Base-by-base conservation (phyloP, 164 flowering plant genomes). In the Magnolia sinica region DNA sequence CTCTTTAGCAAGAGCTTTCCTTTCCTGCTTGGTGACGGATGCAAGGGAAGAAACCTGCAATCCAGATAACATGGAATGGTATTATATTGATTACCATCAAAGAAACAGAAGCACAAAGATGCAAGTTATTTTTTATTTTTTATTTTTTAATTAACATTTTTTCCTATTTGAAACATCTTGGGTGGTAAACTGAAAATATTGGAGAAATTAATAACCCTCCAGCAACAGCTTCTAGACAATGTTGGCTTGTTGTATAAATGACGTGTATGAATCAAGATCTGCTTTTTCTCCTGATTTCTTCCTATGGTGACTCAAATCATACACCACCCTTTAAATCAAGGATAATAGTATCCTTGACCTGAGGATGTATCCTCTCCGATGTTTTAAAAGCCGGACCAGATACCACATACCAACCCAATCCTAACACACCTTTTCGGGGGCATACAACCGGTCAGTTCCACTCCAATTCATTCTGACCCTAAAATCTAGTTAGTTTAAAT, bases 41-140 rank as follows among this genome's bases (percentile, higher is more conserved):
- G 90, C 93, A 50, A 90, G 87, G n/a, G 83, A 86, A 9, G 90
- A 86, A 49, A 93, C 93, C 98, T 96, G 85, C 76, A 73, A 66
- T 70, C 61, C 31, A 69, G 22, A 61, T 19, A 70, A 37, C 45
- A 37, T 37, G 45, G 45, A 37, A 37, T 37, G 45, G 45, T 5
- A 37, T 37, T 37, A 37, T 5, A 37, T 37, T 37, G 45, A 37
- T 37, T 37, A 37, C 45, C 45, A 37, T 37, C 64, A 59, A 59
- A 13, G 18, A 59, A 59, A 59, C n/a, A 13, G 18, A 59, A 59
- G 64, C 64, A 19, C 64, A 59, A 19, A 3, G 64, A 59, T 7
- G 3, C 18, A 7, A 59, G n/a, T 59, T 37, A 3, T 37, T 4
- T 37, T 37, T 37, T 37, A 3, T 37, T 37, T 0, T 37, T 37